Evolutionary conservation across 768 basidiomycete genomes (phyloP).

Genomic region (Chiua virens): DNA sequence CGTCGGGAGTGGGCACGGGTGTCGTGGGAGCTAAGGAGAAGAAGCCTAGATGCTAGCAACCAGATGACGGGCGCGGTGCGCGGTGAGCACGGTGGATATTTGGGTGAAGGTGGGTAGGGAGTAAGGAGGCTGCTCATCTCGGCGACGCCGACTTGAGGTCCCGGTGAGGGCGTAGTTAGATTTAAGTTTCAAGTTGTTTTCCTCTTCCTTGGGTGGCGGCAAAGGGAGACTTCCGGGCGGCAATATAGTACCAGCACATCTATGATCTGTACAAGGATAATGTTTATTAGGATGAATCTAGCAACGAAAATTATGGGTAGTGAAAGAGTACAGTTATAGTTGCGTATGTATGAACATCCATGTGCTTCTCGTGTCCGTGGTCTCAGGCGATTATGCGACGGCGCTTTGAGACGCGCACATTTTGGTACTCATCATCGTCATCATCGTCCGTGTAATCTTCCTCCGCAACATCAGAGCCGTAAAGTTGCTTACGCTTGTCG

Average conservation of each 20-base stretch:
- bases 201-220: no score
- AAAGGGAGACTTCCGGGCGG: no score
- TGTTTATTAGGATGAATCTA: constrained; percentile 30
- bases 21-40: no score
- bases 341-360: constrained; percentile 23
- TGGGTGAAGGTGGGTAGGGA: no score
- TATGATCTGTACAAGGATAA: constrained; percentile 21
- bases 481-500: constrained; percentile 46
- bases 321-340: constrained; percentile 28
- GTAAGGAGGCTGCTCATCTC: no score
- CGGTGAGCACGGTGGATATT: no score
- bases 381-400: constrained; percentile 28
- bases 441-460: constrained; percentile 38
- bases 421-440: constrained; percentile 36
- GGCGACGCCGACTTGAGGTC: no score
- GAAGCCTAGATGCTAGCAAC: no score
- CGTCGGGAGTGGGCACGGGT: no score
- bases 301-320: constrained; percentile 27
- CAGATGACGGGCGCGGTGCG: no score
- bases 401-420: constrained; percentile 28
- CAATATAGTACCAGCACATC: neutral
- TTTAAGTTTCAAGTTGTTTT: no score
- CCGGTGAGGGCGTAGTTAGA: no score
- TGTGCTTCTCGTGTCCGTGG: constrained; percentile 19
- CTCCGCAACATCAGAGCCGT: constrained; percentile 40